Conservation (phyloP, 176 grass and related monocot genomes). For the Aegilops sharonensis region DNA sequence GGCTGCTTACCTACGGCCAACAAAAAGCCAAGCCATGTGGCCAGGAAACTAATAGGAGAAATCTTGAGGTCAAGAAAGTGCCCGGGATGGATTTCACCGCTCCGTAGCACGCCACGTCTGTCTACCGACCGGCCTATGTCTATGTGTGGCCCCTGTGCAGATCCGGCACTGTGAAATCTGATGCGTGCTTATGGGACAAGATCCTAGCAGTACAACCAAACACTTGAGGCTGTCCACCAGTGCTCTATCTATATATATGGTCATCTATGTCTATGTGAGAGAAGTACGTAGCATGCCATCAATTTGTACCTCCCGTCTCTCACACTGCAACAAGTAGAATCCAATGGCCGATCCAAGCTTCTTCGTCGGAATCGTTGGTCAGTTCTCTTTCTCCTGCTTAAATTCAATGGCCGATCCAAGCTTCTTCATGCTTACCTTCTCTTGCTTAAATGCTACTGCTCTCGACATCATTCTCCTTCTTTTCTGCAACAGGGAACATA, state of each 20-base stretch:
- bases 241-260: not conserved
- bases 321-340: not conserved
- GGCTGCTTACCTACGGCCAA: not conserved
- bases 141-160: not conserved
- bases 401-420: too few species aligned
- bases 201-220: not conserved
- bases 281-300: not conserved
- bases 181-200: not conserved
- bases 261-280: not conserved
- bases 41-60: not conserved
- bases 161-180: not conserved
- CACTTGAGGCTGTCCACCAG: not conserved
- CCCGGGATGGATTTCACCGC: not conserved
- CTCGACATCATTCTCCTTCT: not conserved
- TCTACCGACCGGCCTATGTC: slow-evolving; percentile 3
- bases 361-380: slow-evolving; percentile 60
- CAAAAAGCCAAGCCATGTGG: not conserved
- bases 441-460: not conserved
- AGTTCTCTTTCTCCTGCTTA: slow-evolving; percentile 6
- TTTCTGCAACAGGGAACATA: slow-evolving; percentile 58
- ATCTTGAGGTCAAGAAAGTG: not conserved
- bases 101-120: not conserved
- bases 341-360: slow-evolving; percentile 64
- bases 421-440: not conserved
- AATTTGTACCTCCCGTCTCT: not conserved